Evolutionary conservation across 2,329 filamentous ascomycete genomes (phyloP), one percentile per base, ranked within the genome.

Genomic region (Verticillium klebahnii): DNA sequence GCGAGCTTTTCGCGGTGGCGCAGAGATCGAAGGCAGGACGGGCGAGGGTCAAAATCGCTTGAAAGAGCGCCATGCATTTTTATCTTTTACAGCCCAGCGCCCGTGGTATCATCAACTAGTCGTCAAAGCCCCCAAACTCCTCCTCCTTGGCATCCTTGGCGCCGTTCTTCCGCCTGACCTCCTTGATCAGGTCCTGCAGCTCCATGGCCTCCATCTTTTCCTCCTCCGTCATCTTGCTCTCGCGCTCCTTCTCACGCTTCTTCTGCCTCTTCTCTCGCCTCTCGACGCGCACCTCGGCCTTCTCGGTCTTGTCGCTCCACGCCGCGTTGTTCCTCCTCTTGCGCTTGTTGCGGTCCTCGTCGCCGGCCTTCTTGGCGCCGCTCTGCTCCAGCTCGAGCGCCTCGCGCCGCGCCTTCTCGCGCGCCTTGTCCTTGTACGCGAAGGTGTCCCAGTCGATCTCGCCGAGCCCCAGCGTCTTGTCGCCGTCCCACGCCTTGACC

Each of bases 281-380:
- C 67, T 81, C 82, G 57, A 82, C 79, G 59, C 88, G 85, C 63
- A 84, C 78, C 29, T 88, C 88, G 69, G 89, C 88, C 68, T 82
- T 80, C 65, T 90, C 89, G 25, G 83, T 78, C 72, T 91, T 90
- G 62, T 81, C 83, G 73, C 89, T 93, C 89, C 90, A 93, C 1
- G 90, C 85, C 69, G 87, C 81, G 69, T 89, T 82, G 73, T 86
- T 79, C 73, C 85, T 83, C 68, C 84, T 76, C 81, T 88, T 86
- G 71, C 82, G 78, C 72, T 80, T 78, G 55, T 74, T 75, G 65
- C 80, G 78, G 61, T 77, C 68, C n/a, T 66, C 72, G 59, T 77
- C 77, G 32, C 70, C 68, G 12, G 65, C 70, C 5, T 66, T 65
- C 7, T 65, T 70, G 15, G 73, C 74, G 39, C 75, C 71, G 55